These are phyloP conservation scores for Clavispora phyllophila DNA, from an alignment of 805 yeast genomes.

Conservation along the genomic window DNA sequence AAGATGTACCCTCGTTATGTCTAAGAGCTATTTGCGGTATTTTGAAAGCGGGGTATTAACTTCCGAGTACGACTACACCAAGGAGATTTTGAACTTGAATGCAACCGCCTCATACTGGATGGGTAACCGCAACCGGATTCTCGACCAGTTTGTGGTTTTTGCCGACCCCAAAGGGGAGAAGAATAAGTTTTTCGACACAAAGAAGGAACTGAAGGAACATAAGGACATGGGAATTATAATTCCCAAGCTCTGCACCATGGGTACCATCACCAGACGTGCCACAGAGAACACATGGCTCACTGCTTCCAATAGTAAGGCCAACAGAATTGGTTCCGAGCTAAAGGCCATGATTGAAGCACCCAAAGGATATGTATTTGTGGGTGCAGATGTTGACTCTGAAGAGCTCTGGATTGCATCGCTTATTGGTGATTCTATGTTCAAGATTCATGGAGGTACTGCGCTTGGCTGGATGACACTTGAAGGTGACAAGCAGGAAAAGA, in stretches of 20 bases:
- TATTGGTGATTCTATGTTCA: conserved; percentile 86
- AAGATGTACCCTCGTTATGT: conserved; percentile 70
- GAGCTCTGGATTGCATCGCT: conserved; percentile 97
- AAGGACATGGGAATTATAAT: conserved; percentile 63
- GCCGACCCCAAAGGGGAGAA: conserved; percentile 16
- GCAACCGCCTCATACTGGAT: conserved; percentile 89
- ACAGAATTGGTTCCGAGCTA: conserved; percentile 87
- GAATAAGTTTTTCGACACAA: conserved; percentile 22
- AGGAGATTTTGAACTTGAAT: conserved; percentile 71
- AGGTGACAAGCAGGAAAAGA: conserved; percentile 86
- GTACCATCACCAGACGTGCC: conserved; percentile 93
- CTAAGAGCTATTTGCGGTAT: conserved; percentile 65
- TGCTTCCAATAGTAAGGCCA: conserved; percentile 86
- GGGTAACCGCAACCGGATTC: conserved; percentile 80
- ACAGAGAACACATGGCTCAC: conserved; percentile 98
- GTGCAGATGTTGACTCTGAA: conserved; percentile 98
- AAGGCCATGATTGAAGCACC: conserved; percentile 88
- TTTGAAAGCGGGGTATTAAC: conserved; percentile 72
- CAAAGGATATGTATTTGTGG: conserved; percentile 82
- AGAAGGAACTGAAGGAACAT: conserved; percentile 18
- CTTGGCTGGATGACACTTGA: conserved; percentile 99
- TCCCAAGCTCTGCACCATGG: conserved; percentile 87
- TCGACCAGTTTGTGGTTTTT: conserved; percentile 79
- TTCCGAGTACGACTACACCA: conserved; percentile 68
- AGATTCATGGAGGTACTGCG: conserved; percentile 92